Conservation (phyloP, 179 eudicot species). For the Monotropa hypopitys region DNA sequence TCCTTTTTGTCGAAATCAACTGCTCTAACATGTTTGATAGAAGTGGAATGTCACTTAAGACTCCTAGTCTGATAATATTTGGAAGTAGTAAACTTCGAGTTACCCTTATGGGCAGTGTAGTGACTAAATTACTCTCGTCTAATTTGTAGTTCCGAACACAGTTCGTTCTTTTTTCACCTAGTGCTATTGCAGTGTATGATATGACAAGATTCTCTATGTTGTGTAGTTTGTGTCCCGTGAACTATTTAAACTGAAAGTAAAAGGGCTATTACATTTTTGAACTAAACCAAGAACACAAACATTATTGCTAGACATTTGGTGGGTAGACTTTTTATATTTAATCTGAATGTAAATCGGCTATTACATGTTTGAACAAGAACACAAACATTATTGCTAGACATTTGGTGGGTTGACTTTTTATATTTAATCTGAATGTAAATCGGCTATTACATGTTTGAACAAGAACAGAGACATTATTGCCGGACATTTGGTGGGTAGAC, state of each 20-base stretch:
- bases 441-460: neutral
- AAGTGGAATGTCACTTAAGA: neutral
- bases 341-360: neutral
- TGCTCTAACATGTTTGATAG: neutral
- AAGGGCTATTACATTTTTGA: neutral
- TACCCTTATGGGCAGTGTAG: neutral
- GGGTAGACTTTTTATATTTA: neutral
- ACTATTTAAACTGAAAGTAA: neutral
- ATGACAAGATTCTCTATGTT: neutral
- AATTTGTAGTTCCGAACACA: neutral
- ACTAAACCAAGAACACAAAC: neutral
- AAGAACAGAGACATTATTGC: neutral
- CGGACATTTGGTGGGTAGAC: neutral
- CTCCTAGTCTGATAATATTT: neutral
- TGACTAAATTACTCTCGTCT: neutral
- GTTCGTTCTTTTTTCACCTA: neutral
- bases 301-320: neutral
- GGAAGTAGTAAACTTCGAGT: neutral
- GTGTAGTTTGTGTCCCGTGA: neutral
- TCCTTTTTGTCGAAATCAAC: neutral
- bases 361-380: neutral
- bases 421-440: neutral
- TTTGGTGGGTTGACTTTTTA: neutral
- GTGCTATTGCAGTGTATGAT: neutral
- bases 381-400: neutral